Conservation (phyloP, 306 rosid genomes). For the Prunus kanzakura region DNA sequence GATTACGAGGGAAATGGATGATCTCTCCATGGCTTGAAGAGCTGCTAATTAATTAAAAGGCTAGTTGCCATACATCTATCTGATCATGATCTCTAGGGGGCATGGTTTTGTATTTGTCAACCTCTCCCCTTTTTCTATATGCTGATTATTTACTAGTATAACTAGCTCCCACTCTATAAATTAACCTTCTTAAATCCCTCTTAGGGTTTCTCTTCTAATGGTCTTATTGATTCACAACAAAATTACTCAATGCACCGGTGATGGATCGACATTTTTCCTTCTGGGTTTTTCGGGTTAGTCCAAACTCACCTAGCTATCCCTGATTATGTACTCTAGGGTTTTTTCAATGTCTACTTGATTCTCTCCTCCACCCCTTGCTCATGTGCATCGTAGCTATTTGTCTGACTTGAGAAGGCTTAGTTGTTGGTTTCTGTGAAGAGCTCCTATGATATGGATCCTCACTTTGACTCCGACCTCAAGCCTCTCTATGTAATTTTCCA, state of each 20-base stretch:
- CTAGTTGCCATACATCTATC: constrained; percentile 17
- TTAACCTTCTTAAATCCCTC: constrained; percentile 2
- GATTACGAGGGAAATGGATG: constrained; percentile 59
- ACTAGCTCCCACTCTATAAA: background rate
- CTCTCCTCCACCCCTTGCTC: background rate
- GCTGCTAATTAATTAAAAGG: background rate
- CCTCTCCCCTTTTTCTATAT: background rate
- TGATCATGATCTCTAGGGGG: background rate
- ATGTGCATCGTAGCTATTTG: background rate
- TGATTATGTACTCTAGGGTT: background rate
- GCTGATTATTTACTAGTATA: background rate
- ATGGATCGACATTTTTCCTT: background rate
- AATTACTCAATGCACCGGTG: background rate
- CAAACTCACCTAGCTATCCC: background rate
- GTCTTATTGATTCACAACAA: background rate
- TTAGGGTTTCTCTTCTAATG: background rate
- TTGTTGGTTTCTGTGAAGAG: background rate
- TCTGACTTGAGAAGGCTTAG: background rate
- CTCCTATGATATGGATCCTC: background rate
- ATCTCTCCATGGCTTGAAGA: constrained; percentile 41
- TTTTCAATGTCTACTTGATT: background rate
- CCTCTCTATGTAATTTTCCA: background rate
- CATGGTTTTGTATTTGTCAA: constrained; percentile 10
- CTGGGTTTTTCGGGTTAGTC: background rate
- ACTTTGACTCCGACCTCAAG: background rate